These are phyloP conservation scores for Grosmannia clavigera DNA, from an alignment of 2,329 filamentous ascomycete genomes.

Conservation along the genomic window DNA sequence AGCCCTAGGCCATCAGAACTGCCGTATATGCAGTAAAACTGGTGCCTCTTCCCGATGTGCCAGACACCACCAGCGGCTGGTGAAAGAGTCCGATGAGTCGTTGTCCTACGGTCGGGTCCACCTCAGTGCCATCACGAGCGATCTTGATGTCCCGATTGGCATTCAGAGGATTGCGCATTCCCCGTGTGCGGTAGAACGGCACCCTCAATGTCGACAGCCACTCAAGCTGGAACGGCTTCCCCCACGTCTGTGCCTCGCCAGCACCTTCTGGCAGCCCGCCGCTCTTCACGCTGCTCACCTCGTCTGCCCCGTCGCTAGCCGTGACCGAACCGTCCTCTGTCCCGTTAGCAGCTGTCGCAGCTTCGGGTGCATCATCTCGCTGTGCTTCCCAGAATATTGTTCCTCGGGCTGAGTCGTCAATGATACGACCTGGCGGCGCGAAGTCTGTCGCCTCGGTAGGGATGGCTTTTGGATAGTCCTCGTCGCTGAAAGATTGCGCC, in stretches of 20 bases:
- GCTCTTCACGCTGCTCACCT: slow-evolving; percentile 24
- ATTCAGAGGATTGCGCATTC: slow-evolving; percentile 87
- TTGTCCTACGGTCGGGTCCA: slow-evolving; percentile 71
- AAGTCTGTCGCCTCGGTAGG: slow-evolving; percentile 65
- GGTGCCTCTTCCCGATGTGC: not conserved
- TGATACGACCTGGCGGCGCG: slow-evolving; percentile 73
- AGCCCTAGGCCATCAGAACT: not conserved
- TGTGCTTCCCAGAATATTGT: slow-evolving; percentile 96
- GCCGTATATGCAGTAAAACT: not conserved
- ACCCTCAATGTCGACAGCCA: slow-evolving; percentile 77
- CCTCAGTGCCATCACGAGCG: slow-evolving; percentile 82
- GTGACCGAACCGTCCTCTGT: not conserved
- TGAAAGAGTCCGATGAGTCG: slow-evolving; percentile 72
- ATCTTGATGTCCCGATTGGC: slow-evolving; percentile 94
- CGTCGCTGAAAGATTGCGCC: slow-evolving; percentile 42
- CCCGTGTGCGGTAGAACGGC: slow-evolving; percentile 80
- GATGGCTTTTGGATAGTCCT: slow-evolving; percentile 67
- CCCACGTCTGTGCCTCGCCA: slow-evolving; percentile 55
- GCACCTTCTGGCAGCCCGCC: slow-evolving; percentile 23
- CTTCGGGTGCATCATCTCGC: slow-evolving; percentile 17
- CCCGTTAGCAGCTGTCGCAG: slow-evolving; percentile 14
- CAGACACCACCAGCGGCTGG: slow-evolving; percentile 11
- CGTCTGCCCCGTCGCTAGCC: slow-evolving; percentile 9
- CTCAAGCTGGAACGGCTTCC: slow-evolving; percentile 81
- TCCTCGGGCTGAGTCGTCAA: slow-evolving; percentile 84